phyloP scores from a whole-genome alignment of 192 early-diverging fungal species.

The Backusella liffmaniae region DNA sequence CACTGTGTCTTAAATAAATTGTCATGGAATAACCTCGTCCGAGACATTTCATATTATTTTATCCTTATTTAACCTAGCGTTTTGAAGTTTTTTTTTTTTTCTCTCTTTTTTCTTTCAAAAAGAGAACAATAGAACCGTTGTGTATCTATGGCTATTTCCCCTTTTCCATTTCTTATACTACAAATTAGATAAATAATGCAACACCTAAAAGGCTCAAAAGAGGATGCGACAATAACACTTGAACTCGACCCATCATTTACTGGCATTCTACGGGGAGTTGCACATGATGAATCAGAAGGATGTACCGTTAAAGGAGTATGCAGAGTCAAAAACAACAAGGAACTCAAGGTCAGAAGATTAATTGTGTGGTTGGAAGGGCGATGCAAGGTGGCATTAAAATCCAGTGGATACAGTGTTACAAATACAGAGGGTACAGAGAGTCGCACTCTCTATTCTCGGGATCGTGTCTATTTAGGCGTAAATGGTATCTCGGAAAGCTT shows the following conservation, averaged over 20 bases:
- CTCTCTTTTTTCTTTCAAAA: not conserved
- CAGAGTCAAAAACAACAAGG: slow-evolving; percentile 9
- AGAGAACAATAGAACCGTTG: not conserved
- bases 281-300: slow-evolving; percentile 34
- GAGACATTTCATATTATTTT: not conserved
- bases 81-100: not conserved
- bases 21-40: not conserved
- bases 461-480: not conserved
- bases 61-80: not conserved
- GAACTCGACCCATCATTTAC: slow-evolving; percentile 31
- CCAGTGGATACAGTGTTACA: not conserved
- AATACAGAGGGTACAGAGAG: slow-evolving; percentile 2
- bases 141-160: not conserved
- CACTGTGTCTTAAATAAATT: not conserved
- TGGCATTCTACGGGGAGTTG: slow-evolving; percentile 22
- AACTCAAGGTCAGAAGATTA: slow-evolving; percentile 24
- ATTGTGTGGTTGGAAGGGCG: slow-evolving; percentile 29
- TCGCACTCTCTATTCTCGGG: not conserved
- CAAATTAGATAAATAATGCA: too few relatives aligned
- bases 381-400: slow-evolving; percentile 22
- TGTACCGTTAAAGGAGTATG: slow-evolving; percentile 21
- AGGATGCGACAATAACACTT: slow-evolving; percentile 16
- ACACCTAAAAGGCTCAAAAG: slow-evolving; percentile 11
- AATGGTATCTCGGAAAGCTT: slow-evolving; percentile 13
- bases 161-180: not conserved